phyloP scores from a whole-genome alignment of 2,329 filamentous ascomycete genomes.

The Aspergillus novofumigatus region DNA sequence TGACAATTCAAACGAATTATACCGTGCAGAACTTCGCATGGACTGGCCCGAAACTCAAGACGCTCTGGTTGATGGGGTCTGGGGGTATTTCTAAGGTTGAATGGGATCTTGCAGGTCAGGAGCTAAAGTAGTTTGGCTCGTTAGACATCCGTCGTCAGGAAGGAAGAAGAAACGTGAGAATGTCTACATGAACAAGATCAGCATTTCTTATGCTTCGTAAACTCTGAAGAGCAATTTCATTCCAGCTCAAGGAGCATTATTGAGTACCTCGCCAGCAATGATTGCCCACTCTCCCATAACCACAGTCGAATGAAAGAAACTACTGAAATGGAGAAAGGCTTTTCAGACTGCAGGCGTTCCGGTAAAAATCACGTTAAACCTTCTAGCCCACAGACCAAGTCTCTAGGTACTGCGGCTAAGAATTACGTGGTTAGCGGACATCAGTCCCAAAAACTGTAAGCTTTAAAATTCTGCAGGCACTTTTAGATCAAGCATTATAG shows the following conservation, averaged over 20 bases:
- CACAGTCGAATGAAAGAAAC: neutral
- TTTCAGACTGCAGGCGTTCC: neutral
- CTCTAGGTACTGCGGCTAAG: neutral
- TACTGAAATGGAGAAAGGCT: neutral
- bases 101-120: constrained; percentile 35
- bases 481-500: constrained; percentile 7
- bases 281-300: neutral
- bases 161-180: neutral
- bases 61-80: constrained; percentile 40
- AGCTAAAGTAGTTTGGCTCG: constrained; percentile 11
- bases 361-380: neutral
- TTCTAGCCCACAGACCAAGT: neutral
- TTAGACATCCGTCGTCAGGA: neutral
- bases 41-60: constrained; percentile 36
- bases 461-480: neutral
- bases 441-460: neutral
- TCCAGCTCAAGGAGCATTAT: neutral
- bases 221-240: neutral
- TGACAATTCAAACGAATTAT: constrained; percentile 42
- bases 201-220: neutral
- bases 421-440: neutral
- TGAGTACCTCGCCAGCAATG: neutral
- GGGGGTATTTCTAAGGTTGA: constrained; percentile 37
- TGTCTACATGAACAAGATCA: neutral
- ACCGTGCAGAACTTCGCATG: constrained; percentile 45